phyloP scores from a whole-genome alignment of 2,329 filamentous ascomycete genomes.

The Alternaria sp. region DNA sequence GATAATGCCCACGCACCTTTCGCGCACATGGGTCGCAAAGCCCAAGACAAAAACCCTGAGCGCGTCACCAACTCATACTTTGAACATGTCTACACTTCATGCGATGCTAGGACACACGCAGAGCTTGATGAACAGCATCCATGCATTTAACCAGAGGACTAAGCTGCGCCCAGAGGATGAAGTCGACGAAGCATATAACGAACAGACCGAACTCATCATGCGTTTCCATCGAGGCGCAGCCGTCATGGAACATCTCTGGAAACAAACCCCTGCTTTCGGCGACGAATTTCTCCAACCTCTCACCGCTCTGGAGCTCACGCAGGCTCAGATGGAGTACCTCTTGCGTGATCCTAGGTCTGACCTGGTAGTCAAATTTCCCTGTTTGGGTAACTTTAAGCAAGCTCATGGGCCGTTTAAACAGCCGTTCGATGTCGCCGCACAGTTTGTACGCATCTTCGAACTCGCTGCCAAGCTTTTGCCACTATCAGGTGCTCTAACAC shows the following conservation, averaged over 20 bases:
- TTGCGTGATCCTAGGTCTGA: conserved; percentile 23
- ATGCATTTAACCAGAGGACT: conserved; percentile 34
- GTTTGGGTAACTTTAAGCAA: conserved; percentile 14
- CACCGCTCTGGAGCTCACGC: conserved; percentile 21
- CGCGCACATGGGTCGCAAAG: conserved; percentile 35
- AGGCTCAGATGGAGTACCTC: conserved; percentile 23
- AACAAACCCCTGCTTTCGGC: background rate
- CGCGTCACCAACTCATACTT: conserved; percentile 7
- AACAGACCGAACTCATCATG: conserved; percentile 11
- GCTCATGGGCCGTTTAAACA: conserved; percentile 21
- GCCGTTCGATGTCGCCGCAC: conserved; percentile 25
- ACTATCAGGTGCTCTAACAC: conserved; percentile 17
- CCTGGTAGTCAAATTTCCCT: conserved; percentile 17
- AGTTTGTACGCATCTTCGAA: conserved; percentile 28
- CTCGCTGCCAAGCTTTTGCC: conserved; percentile 22
- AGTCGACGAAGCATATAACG: conserved; percentile 16
- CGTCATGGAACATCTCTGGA: conserved; percentile 15
- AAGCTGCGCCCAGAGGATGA: conserved; percentile 22
- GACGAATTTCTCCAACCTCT: conserved; percentile 10
- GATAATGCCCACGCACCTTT: conserved; percentile 33
- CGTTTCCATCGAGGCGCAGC: conserved; percentile 17
- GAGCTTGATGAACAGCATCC: conserved; percentile 32
- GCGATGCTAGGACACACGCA: conserved; percentile 31
- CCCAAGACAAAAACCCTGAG: conserved; percentile 18
- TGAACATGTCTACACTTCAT: conserved; percentile 18